Conservation (phyloP, 495 filamentous ascomycete species). For the Hyaloscypha finlandica region DNA sequence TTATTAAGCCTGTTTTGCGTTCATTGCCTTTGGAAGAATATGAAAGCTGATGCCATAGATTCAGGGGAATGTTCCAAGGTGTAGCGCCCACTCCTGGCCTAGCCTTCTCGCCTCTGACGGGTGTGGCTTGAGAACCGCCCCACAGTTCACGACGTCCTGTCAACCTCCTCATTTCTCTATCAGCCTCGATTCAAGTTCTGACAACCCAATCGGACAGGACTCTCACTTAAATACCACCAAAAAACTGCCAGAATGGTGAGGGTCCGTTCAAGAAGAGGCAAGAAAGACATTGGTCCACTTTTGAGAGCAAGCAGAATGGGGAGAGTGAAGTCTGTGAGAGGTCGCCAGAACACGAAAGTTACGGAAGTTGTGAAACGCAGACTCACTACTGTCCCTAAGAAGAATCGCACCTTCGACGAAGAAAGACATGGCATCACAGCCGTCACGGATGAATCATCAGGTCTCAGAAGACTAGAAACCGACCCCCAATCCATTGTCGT, state of each 20-base stretch:
- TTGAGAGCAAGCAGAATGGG: neutral
- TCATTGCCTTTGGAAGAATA: neutral
- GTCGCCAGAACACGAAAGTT: neutral
- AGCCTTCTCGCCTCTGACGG: neutral
- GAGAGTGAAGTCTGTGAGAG: neutral
- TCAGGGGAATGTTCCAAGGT: neutral
- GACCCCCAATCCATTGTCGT: constrained; percentile 14
- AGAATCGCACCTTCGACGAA: neutral
- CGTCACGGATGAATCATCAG: neutral
- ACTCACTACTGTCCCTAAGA: neutral
- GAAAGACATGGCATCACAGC: constrained; percentile 1
- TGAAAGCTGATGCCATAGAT: neutral
- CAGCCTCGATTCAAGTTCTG: neutral
- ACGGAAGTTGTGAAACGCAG: neutral
- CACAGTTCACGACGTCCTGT: neutral
- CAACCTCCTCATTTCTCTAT: neutral
- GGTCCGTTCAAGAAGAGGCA: neutral
- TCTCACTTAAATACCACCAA: neutral
- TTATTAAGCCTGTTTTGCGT: neutral
- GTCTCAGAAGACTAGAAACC: constrained; percentile 10
- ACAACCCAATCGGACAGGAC: neutral
- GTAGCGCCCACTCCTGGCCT: neutral
- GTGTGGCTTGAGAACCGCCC: neutral
- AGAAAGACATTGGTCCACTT: neutral
- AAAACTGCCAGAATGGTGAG: neutral